Evolutionary conservation across 139 green algal genomes (phyloP).

Genomic region (Pleodorina starrii): DNA sequence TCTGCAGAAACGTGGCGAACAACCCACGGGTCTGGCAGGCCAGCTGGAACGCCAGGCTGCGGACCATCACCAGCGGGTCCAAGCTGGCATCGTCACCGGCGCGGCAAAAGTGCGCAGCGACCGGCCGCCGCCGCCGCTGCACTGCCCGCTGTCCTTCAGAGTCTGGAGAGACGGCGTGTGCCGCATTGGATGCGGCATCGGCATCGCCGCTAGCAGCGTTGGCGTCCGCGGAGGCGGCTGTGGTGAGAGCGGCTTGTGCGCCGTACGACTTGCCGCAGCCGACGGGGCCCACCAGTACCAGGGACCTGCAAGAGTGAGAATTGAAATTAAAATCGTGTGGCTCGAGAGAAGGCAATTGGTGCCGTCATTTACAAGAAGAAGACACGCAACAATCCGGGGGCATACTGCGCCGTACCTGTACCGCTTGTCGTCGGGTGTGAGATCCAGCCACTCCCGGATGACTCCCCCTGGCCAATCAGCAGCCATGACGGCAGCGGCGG

Average conservation of each 20-base stretch:
- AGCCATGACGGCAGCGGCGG: neutral
- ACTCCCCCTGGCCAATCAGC: neutral
- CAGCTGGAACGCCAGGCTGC: slow-evolving; percentile 42
- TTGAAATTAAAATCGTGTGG: too few species aligned
- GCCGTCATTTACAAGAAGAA: too few species aligned
- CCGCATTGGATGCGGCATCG: neutral
- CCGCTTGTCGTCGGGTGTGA: neutral
- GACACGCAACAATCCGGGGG: too few species aligned
- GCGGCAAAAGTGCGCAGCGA: slow-evolving; percentile 9
- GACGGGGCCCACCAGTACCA: neutral
- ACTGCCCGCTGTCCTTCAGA: too few species aligned
- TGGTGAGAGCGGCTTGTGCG: too few species aligned
- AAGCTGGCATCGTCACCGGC: slow-evolving; percentile 18
- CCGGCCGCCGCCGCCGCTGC: neutral
- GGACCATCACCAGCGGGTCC: slow-evolving; percentile 1
- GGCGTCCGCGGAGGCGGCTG: too few species aligned
- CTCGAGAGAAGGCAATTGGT: too few species aligned
- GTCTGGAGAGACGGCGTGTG: too few species aligned
- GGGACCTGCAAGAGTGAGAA: slow-evolving; percentile 16
- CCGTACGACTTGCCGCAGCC: slow-evolving; percentile 27
- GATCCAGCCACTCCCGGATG: neutral
- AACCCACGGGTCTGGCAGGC: neutral
- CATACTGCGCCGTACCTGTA: slow-evolving; percentile 10
- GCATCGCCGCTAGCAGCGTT: neutral
- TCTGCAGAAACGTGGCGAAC: neutral